Evolutionary conservation across 139 green algal species (phyloP), one percentile per base, ranked within the genome.

Genomic region (Deuterostichococcus epilithicus): DNA sequence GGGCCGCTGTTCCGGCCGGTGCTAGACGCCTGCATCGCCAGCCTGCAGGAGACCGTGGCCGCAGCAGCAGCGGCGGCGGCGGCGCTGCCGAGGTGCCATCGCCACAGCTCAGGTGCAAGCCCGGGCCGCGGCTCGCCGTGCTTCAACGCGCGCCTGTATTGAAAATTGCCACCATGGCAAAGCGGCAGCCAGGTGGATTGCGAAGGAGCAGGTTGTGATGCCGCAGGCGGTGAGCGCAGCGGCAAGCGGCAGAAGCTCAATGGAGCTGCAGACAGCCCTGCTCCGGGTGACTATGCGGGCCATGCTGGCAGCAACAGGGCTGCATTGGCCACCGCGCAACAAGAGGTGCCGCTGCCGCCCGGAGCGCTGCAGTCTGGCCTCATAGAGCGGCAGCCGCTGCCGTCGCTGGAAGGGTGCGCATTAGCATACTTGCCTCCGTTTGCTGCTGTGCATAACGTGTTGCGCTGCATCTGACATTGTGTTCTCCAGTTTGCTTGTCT

Each of bases 1-100:
- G 93, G 93, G 0, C 86, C 82, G 0, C 26, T 80, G 45, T 91
- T 93, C 65, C 77, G 84, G 36, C 42, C 33, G 0, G 13, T 74
- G 30, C 58, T 96, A 20, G 76, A 92, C 39, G 42, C 45, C 2
- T 70, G 78, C 18, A 86, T 90, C 23, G 44, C n/a, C 20, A 22
- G 47, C 5, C 20, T 84, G 18, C 75, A 88, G n/a, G 23, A 52
- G 6, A n/a, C 3, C 30, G 32, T 35, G n/a, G 18, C 73, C 58
- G 59, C 73, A 80, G n/a, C n/a, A n/a, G n/a, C n/a, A n/a, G n/a
- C n/a, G n/a, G n/a, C n/a, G n/a, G n/a, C n/a, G n/a, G n/a, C n/a
- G n/a, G n/a, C n/a, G n/a, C n/a, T n/a, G n/a, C n/a, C n/a, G n/a
- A n/a, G n/a, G n/a, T n/a, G n/a, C n/a, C n/a, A n/a, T n/a, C n/a